Evolutionary conservation across 768 basidiomycete genomes (phyloP), one percentile per base, ranked within the genome.

Genomic region (Boletus vinaceobasis): DNA sequence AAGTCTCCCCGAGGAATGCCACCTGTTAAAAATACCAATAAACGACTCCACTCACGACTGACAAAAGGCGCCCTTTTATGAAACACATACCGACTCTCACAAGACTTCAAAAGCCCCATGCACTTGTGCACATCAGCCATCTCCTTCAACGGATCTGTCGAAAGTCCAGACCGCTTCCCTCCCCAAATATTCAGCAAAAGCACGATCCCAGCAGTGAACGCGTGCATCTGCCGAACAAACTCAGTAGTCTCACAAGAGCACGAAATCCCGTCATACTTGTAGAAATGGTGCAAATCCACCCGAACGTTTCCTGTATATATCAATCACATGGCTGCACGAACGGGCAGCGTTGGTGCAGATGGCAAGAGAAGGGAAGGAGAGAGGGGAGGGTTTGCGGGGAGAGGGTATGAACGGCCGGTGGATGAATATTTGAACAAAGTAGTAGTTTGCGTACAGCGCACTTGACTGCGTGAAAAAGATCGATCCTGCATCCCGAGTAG

Each of bases 321-420:
- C 88, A 19, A 88, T 68, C 29, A 93, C 79, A 64, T 87, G 88
- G 37, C 80, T 81, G 55, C 81, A 86, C 1, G 88, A 89, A 8
- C 89, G 77, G 2, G 92, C 88, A 0, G 92, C 85, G 56, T 92
- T 93, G n/a, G 86, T 84, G 67, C 90, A 93, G 50, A 93, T 92
- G 0, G 88, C 88, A 32, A 93, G 74, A 0, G 90, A 86, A 63
- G 73, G 84, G 61, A 85, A 80, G 1, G 76, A 73, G 35, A 81
- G 63, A 2, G 71, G 66, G 0, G 75, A 71, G 0, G 76, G 77
- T 52, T 83, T 83, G 43, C 77, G 73, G 3, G 83, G 80, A 0
- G 80, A 80, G 0, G 88, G 87, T 53, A 93, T 86, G 69, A 89
- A 91, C 4, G 87, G 86, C 40, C 90, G 78, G 67, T 93, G 91